These are phyloP conservation scores for Butyriboletus loyo DNA, from an alignment of 768 basidiomycete species.

Conservation along the genomic window DNA sequence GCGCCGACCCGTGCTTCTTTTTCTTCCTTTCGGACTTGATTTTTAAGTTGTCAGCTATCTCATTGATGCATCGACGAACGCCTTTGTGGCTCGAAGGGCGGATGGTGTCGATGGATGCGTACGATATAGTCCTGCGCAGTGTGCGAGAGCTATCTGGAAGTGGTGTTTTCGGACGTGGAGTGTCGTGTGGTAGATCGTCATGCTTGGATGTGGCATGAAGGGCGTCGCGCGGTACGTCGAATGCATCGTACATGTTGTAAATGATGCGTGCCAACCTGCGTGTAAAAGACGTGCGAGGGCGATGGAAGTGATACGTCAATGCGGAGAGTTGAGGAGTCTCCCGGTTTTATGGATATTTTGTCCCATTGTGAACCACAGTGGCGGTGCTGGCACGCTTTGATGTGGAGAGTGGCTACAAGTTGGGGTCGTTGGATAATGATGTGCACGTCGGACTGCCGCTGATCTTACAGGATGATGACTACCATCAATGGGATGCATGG, in stretches of 20 bases:
- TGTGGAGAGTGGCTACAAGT: background rate
- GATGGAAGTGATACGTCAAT: background rate
- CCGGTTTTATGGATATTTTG: conserved; percentile 1
- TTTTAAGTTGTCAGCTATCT: conserved; percentile 9
- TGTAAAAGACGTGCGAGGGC: background rate
- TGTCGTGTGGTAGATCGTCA: background rate
- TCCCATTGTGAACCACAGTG: conserved; percentile 9
- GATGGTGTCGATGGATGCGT: conserved; percentile 16
- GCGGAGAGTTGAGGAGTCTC: background rate
- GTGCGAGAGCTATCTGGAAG: background rate
- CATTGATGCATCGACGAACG: conserved; percentile 13
- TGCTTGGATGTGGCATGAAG: background rate
- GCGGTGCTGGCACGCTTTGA: conserved; percentile 5
- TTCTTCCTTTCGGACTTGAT: conserved; percentile 2
- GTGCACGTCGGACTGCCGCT: background rate
- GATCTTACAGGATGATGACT: background rate
- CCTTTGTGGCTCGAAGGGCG: conserved; percentile 3
- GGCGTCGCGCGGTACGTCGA: background rate
- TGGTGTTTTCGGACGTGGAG: background rate
- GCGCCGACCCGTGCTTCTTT: background rate
- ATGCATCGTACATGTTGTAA: background rate
- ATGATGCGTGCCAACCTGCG: background rate
- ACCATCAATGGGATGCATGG: background rate
- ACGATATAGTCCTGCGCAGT: conserved; percentile 19
- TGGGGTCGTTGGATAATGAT: background rate